phyloP scores from a whole-genome alignment of 2,329 filamentous ascomycete species.

The Aspergillus candidus region DNA sequence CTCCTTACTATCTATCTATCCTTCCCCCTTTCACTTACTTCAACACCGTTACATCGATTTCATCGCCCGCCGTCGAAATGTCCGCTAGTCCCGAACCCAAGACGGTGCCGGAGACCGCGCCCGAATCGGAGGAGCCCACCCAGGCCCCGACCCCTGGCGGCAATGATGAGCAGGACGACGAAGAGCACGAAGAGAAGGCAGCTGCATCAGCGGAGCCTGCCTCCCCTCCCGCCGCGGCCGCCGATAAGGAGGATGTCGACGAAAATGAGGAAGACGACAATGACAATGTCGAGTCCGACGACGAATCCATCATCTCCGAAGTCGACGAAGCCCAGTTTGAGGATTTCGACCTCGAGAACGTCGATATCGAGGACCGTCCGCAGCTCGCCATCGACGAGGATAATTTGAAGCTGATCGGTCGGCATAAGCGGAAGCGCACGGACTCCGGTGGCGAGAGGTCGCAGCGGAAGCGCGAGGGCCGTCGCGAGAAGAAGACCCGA shows the following conservation, averaged over 20 bases:
- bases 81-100: conserved; percentile 34
- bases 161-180: conserved; percentile 15
- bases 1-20: neutral
- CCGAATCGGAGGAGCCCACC: conserved; percentile 19
- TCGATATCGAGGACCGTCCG: conserved; percentile 56
- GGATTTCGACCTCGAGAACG: conserved; percentile 56
- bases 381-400: conserved; percentile 55
- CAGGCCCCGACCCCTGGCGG: conserved; percentile 24
- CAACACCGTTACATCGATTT: neutral
- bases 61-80: conserved; percentile 19
- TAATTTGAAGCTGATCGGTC: conserved; percentile 55
- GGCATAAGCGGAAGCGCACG: conserved; percentile 59
- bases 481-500: conserved; percentile 59
- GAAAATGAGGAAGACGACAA: conserved; percentile 20
- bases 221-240: conserved; percentile 16
- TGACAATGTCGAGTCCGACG: conserved; percentile 48
- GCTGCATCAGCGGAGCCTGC: conserved; percentile 18
- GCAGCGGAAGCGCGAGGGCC: conserved; percentile 59
- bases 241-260: conserved; percentile 16
- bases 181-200: conserved; percentile 6
- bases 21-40: conserved; percentile 1
- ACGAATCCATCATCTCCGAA: conserved; percentile 58
- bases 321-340: conserved; percentile 61
- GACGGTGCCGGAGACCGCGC: conserved; percentile 16
- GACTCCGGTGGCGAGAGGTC: conserved; percentile 59